Base-by-base conservation (phyloP, 108 stramenopile genomes). In the Nitzschia palea region DNA sequence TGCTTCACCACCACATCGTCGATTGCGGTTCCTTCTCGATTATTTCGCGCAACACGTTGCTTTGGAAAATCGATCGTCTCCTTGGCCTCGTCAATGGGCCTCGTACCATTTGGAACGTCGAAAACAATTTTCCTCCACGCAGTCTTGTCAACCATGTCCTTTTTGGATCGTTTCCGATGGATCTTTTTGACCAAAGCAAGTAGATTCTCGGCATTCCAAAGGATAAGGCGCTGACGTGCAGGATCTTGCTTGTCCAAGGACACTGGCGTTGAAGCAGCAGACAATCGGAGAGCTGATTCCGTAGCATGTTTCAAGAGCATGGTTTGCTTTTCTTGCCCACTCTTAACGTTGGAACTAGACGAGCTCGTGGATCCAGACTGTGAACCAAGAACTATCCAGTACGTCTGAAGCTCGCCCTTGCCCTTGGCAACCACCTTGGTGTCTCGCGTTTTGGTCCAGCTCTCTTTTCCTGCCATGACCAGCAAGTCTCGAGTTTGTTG, bases 321-420 rank as follows among this genome's bases (percentile, higher is more conserved):
- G 8, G 8, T 14, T n/a, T n/a, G n/a, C n/a, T n/a, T n/a, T 40
- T 40, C 10, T 14, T 40, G 10, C 14, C 37, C 37, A 8, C 14
- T 14, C 8, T 10, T 8, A 28, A 12, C 27, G n/a, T 44, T 8
- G 3, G 10, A 8, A 1, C 30, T 62, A 2, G 42, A 43, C 2
- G 42, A 62, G 1, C 23, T 0, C 1, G 61, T 26, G 2, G 42
- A 43, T 22, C 22, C 4, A 15, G 20, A 27, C 14, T 57, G 23
- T 14, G 47, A 10, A 20, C 26, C 10, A 1, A 57, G 37, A 5
- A 18, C n/a, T 1, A 85, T 52, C 78, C 78, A 85, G 45, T 48
- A 85, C 1, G 84, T 85, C 14, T 52, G 30, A 62, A 84, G 71
- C 32, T 85, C 80, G 1, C 80, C 80, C 59, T 80, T 82, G 40